phyloP scores from a whole-genome alignment of 352 stramenopile genomes.

The Pythium aquatile region DNA sequence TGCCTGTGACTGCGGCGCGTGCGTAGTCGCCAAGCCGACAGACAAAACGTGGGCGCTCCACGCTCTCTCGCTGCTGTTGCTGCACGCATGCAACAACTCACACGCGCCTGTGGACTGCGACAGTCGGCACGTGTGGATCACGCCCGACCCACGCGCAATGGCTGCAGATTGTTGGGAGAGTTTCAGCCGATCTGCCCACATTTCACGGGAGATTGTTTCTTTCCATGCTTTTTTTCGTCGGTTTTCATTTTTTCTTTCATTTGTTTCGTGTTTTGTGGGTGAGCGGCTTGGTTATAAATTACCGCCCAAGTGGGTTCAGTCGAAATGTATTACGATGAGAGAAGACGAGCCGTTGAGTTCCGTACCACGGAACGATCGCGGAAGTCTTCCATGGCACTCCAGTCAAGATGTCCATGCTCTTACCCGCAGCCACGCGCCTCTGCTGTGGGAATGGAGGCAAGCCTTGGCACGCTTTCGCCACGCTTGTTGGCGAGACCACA shows the following conservation, averaged over 20 bases:
- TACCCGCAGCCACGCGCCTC: background rate
- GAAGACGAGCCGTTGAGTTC: slow-evolving; percentile 23
- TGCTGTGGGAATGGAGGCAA: background rate
- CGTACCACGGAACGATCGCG: slow-evolving; percentile 12
- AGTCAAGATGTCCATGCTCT: slow-evolving; percentile 21
- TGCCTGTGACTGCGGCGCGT: background rate
- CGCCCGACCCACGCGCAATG: background rate
- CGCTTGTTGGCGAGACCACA: slow-evolving; percentile 6
- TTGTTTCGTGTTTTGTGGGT: slow-evolving; percentile 5
- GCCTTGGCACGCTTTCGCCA: slow-evolving; percentile 1
- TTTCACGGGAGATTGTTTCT: background rate
- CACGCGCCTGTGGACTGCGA: slow-evolving; percentile 3
- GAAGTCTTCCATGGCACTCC: slow-evolving; percentile 12
- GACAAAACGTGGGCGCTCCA: background rate
- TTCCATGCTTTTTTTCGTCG: slow-evolving; percentile 1
- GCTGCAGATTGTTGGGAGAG: background rate
- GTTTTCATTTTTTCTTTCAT: slow-evolving; percentile 5
- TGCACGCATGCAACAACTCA: background rate
- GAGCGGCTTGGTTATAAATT: background rate
- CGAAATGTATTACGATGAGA: slow-evolving; percentile 5
- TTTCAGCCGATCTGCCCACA: slow-evolving; percentile 2
- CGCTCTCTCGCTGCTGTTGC: background rate
- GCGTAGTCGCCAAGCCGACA: slow-evolving; percentile 8
- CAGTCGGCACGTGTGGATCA: background rate
- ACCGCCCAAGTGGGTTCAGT: slow-evolving; percentile 16